Percentiles rank a stretch among this genome's conserved stretches.
Conservation (phyloP, 2,329 filamentous ascomycete species). For the Fusarium proliferatum region DNA sequence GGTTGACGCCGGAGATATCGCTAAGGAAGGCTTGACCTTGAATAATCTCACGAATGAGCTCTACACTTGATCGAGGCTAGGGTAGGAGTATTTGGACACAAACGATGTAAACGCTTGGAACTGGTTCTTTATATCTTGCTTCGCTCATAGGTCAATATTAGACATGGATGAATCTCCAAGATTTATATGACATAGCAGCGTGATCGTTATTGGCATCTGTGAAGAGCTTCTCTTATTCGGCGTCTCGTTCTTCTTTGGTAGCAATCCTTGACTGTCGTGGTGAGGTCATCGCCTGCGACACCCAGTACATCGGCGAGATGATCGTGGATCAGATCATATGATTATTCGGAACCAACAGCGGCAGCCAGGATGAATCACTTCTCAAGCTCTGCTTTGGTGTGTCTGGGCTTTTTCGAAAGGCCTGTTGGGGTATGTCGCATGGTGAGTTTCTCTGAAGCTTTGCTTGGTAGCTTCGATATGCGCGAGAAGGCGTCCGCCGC, state of each 20-base stretch:
- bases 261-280: not conserved
- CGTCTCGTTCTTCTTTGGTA: not conserved
- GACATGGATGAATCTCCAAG: not conserved
- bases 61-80: slow-evolving; percentile 64
- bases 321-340: not conserved
- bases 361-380: not conserved
- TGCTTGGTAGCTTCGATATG: no score
- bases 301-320: not conserved
- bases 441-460: no score
- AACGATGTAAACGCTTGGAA: not conserved
- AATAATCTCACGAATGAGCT: slow-evolving; percentile 79
- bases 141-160: not conserved
- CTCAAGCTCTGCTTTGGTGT: not conserved
- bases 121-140: not conserved
- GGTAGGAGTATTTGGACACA: not conserved
- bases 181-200: not conserved
- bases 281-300: not conserved
- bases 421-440: no score
- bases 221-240: not conserved
- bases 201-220: no score
- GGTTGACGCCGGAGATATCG: slow-evolving; percentile 81
- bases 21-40: slow-evolving; percentile 79
- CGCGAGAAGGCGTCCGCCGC: no score
- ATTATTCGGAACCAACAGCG: not conserved
- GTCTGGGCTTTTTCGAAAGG: no score